Conservation (phyloP, 495 filamentous ascomycete genomes). For the Talaromyces trachyspermus region DNA sequence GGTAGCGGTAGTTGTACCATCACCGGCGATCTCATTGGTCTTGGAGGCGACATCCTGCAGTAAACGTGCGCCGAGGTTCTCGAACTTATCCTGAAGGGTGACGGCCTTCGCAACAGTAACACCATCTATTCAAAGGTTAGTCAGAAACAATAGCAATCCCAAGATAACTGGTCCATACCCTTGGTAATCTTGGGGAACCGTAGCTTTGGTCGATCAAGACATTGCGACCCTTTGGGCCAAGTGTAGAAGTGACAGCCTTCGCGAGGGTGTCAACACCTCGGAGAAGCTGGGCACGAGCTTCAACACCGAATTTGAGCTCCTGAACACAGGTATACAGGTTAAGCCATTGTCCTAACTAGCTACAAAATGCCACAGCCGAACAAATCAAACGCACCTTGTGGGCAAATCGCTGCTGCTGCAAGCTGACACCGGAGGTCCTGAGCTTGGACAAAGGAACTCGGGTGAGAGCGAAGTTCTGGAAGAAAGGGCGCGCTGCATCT, state of each 20-base stretch:
- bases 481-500: conserved; percentile 70
- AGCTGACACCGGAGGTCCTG: conserved; percentile 47
- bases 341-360: too few relatives aligned
- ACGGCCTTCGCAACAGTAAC: conserved; percentile 92
- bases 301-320: conserved; percentile 98
- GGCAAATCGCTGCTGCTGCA: conserved; percentile 84
- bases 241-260: conserved; percentile 90
- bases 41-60: conserved; percentile 98
- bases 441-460: conserved; percentile 33
- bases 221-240: conserved; percentile 96
- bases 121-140: conserved; percentile 67
- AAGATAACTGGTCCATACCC: conserved; percentile 49
- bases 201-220: conserved; percentile 96
- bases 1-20: conserved; percentile 95
- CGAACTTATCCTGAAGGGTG: conserved; percentile 95
- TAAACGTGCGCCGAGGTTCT: conserved; percentile 94
- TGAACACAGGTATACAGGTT: conserved; percentile 22
- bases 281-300: conserved; percentile 80
- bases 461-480: conserved; percentile 63
- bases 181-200: conserved; percentile 98
- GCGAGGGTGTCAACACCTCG: conserved; percentile 94
- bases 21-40: conserved; percentile 98
- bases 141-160: conserved; percentile 23
- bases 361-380: background rate
- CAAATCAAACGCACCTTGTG: conserved; percentile 69